phyloP scores from a whole-genome alignment of 768 basidiomycete genomes.

The Imleria badia region DNA sequence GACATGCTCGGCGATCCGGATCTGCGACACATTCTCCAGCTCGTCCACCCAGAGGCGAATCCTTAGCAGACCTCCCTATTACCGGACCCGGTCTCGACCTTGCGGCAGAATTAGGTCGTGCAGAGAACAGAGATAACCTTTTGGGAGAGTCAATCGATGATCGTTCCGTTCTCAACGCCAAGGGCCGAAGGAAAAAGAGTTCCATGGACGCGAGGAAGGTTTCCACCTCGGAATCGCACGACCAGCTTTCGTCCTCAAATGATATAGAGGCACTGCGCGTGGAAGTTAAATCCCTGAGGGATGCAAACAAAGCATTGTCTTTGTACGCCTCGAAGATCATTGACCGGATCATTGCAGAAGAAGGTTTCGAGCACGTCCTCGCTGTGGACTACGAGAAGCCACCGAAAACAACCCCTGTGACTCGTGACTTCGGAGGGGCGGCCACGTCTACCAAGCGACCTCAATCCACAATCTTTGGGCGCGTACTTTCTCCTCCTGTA shows the following conservation, averaged over 20 bases:
- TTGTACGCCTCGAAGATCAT: slow-evolving; percentile 97
- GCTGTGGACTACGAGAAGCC: slow-evolving; percentile 85
- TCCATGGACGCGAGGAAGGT: slow-evolving; percentile 32
- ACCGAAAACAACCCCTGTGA: slow-evolving; percentile 42
- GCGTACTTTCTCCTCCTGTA: slow-evolving; percentile 36
- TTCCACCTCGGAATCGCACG: slow-evolving; percentile 40
- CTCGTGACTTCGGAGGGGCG: slow-evolving; percentile 19
- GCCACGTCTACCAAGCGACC: slow-evolving; percentile 43
- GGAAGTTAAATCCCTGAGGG: slow-evolving; percentile 91
- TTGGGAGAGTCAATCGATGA: slow-evolving; percentile 56
- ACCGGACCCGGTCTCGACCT: slow-evolving; percentile 88
- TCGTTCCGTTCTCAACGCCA: slow-evolving; percentile 42
- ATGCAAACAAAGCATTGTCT: slow-evolving; percentile 94
- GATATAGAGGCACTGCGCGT: slow-evolving; percentile 75
- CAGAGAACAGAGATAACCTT: slow-evolving; percentile 83
- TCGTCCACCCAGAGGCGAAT: slow-evolving; percentile 60
- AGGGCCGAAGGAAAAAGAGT: slow-evolving; percentile 45
- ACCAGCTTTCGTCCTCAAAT: slow-evolving; percentile 43
- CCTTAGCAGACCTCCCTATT: slow-evolving; percentile 83
- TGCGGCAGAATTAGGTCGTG: slow-evolving; percentile 88
- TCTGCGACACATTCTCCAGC: slow-evolving; percentile 50
- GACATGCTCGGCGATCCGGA: slow-evolving; percentile 52
- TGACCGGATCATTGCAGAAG: slow-evolving; percentile 93
- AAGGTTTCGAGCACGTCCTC: slow-evolving; percentile 95
- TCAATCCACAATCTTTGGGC: slow-evolving; percentile 56